Base-by-base conservation (phyloP, 2,329 filamentous ascomycete species). In the Colletotrichum coccodes region DNA sequence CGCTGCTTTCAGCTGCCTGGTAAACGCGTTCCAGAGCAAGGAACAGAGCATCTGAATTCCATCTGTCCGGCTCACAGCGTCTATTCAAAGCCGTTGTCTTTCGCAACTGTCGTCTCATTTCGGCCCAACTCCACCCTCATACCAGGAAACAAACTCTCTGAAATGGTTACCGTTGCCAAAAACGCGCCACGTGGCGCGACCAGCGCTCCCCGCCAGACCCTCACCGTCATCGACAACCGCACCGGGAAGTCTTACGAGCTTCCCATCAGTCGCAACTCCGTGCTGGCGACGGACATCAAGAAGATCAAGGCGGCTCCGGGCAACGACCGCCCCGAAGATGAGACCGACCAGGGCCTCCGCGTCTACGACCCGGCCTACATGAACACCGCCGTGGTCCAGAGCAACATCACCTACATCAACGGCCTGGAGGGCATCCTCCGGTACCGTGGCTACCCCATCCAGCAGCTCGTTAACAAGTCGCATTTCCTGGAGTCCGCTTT, bases 281-380 rank as follows among this genome's bases (percentile, higher is more conserved):
- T 86, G n/a, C 77, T 78, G 34, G 84, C 84, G 16, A 85, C 83
- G 3, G 84, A 86, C 68, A 82, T 86, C 78, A 86, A 86, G 74
- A 83, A 84, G 74, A 85, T 86, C 74, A 83, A 81, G 72, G 79
- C 81, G 4, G 34, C 75, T 18, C 68, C 71, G 57, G 71, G 74
- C 12, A 71, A 78, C 58, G 80, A 80, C 71, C 79, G 81, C 21
- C 73, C 79, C 11, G 82, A 85, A 62, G 80, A 85, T 74, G 83
- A 85, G 77, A 84, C 81, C 3, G 78, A 78, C 11, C 83, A 86
- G 71, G 84, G 84, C 12, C 80, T 86, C n/a, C 76, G 84, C 26
- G 78, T 86, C 40, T 85, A 80, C 62, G 84, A 86, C 75, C 83
- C 84, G n/a, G 84, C 81, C 3, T 86, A 85, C 76, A 84, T 85